Percentiles rank a stretch among this genome's conserved stretches.
Evolutionary conservation across 805 yeast species (phyloP).

Genomic region (Candida odintsovae): DNA sequence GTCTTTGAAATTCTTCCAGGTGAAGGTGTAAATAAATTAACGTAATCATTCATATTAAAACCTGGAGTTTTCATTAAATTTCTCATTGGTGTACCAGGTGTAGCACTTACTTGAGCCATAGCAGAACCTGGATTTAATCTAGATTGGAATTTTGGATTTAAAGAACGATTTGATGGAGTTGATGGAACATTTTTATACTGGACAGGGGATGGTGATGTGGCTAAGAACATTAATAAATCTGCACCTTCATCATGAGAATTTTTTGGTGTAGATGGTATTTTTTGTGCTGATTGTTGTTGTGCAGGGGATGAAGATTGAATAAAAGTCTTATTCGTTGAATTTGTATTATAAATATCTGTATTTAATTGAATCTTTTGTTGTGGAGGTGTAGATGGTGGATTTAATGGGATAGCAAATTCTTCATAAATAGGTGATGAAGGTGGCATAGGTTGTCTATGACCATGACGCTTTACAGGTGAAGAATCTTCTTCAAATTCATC

Average conservation of each 20-base stretch:
- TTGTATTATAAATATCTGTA: constrained; percentile 21
- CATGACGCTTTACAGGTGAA: not conserved
- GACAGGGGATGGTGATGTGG: constrained; percentile 72
- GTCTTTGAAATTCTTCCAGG: constrained; percentile 36
- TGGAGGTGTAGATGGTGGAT: constrained; percentile 24
- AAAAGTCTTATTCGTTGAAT: constrained; percentile 23
- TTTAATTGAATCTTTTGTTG: constrained; percentile 19
- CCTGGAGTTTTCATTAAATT: constrained; percentile 46
- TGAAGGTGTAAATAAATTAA: constrained; percentile 72
- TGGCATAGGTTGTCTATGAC: constrained; percentile 9
- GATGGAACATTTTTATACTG: constrained; percentile 21
- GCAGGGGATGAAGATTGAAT: constrained; percentile 17
- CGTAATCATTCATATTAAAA: constrained; percentile 79
- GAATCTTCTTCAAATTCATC: constrained; percentile 13
- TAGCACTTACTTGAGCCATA: constrained; percentile 2
- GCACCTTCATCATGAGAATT: constrained; percentile 58
- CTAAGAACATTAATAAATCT: constrained; percentile 71
- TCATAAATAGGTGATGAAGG: constrained; percentile 25
- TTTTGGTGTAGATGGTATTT: constrained; percentile 18
- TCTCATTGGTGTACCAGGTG: constrained; percentile 26
- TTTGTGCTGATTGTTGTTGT: constrained; percentile 6
- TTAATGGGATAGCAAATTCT: constrained; percentile 11
- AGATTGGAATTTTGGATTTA: not conserved
- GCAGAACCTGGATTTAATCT: constrained; percentile 5
- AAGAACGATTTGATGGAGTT: constrained; percentile 16